Evolutionary conservation across 441 rosid genomes (phyloP), one percentile per base, ranked within the genome.

Genomic region (Gossypium davidsonii): DNA sequence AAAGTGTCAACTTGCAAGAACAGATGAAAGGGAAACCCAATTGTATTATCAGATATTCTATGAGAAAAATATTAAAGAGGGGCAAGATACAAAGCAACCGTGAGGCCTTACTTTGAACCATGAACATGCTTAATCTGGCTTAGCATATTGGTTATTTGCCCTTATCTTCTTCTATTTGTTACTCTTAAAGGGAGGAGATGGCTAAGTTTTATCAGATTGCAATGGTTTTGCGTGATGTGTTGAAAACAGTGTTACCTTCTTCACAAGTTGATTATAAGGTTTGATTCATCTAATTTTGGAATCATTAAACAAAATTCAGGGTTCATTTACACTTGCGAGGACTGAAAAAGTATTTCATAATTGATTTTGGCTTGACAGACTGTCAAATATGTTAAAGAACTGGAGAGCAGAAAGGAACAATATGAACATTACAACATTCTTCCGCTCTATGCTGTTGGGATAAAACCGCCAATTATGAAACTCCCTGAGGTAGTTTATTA

Each of bases 141-240:
- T 67, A 48, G 28, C 55, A 23, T 76, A 71, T 64, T 51, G 57
- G 67, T 81, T 59, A 55, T 69, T 71, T 76, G 15, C 68, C 69
- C 74, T 44, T 67, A 70, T 17, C 73, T 67, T 79, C 59, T 67
- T 76, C 46, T 67, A 37, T 70, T 74, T 74, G 73, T 7, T 15
- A 55, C 64, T 66, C 62, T 77, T 87, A 77, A 83, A 96, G 98
- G 87, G 96, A 93, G 86, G 96, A 91, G 89, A 91, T 91, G 97
- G 89, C 88, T 61, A 93, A 87, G 86, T 79, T 87, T 68, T 88
- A 87, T 80, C 93, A 85, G 85, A 86, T 85, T 75, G 99, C 98
- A 1, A 69, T 87, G 0, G 97, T 96, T 25, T 83, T 96, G 75
- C 89, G 87, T 81, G 98, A 93, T 79, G 97, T 89, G 80, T 52